Conservation (phyloP, 495 filamentous ascomycete genomes). For the Xylaria sp. region DNA sequence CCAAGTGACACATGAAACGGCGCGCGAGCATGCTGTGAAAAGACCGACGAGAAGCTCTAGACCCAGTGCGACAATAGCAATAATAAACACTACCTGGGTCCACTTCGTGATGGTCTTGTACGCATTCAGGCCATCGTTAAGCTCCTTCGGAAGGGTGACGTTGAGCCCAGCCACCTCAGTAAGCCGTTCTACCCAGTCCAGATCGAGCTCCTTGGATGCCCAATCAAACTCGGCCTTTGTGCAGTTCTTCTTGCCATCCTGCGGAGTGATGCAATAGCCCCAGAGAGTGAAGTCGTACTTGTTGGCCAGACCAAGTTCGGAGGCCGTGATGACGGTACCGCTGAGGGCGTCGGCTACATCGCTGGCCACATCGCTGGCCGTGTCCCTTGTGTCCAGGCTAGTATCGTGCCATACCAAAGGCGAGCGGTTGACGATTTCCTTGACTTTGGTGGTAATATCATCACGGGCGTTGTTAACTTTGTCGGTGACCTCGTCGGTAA, state of each 20-base stretch:
- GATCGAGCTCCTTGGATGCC: slow-evolving; percentile 68
- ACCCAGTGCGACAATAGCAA: slow-evolving; percentile 71
- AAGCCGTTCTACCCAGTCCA: slow-evolving; percentile 56
- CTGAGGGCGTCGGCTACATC: slow-evolving; percentile 64
- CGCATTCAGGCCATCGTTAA: slow-evolving; percentile 69
- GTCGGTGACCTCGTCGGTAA: slow-evolving; percentile 33
- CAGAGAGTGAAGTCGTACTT: slow-evolving; percentile 84
- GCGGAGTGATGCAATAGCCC: slow-evolving; percentile 76
- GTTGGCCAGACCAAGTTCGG: slow-evolving; percentile 68
- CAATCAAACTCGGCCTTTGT: slow-evolving; percentile 76
- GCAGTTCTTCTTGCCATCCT: slow-evolving; percentile 59
- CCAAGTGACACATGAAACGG: slow-evolving; percentile 57
- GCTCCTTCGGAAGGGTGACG: slow-evolving; percentile 64
- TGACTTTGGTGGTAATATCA: slow-evolving; percentile 24
- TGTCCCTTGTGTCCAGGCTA: slow-evolving; percentile 1
- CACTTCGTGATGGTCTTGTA: slow-evolving; percentile 78
- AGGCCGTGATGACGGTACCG: slow-evolving; percentile 49
- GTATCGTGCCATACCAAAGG: slow-evolving; percentile 26
- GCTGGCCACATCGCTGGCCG: slow-evolving; percentile 41
- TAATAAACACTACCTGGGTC: slow-evolving; percentile 80
- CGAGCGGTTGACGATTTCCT: slow-evolving; percentile 7
- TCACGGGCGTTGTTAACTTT: slow-evolving; percentile 27
- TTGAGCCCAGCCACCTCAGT: slow-evolving; percentile 45
- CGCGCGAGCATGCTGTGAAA: slow-evolving; percentile 64
- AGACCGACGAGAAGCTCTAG: slow-evolving; percentile 82